Evolutionary conservation across 164 flowering plant species (phyloP), one percentile per base, ranked within the genome.

Genomic region (Umbilicus rupestris): DNA sequence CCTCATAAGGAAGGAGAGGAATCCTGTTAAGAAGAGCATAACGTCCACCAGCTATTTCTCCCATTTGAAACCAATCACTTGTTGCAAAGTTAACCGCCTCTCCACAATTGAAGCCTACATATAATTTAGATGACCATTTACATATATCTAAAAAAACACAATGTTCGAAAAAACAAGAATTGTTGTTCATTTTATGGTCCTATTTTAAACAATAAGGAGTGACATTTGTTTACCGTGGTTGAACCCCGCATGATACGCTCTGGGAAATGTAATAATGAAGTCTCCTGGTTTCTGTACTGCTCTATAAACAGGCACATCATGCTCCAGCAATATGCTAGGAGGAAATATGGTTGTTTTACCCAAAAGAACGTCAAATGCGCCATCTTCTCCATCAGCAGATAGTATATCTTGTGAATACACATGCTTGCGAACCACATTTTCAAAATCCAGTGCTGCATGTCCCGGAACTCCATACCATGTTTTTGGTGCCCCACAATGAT

Each of bases 231-330:
- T 33, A 76, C 79, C 79, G 16, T 71, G 63, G 66, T 72, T 77
- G 35, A 77, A 77, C 29, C 79, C 79, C 11, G 75, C 79, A 71
- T 77, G 79, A 50, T 77, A 77, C 20, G 77, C 72, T 57, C 71
- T 73, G 5, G 75, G 79, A 50, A 77, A 77, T 50, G 77, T 73
- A 39, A 73, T 26, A 59, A 77, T 72, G 65, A 71, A 77, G 50
- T 77, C 79, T 33, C 79, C 79, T 33, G 79, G 73, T 63, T 45
- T 71, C 69, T 77, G 77, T 33, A 74, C 60, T 11, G 74, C 74
- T 63, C 62, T 73, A 50, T 69, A 77, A 29, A 74, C 77, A 60
- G 77, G 74, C 1, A 77, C 75, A 47, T 39, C 22, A 30, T 77
- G 64, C 35, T 77, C 31, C 62, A 63, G 58, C 73, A 75, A 41